Base-by-base conservation (phyloP, 139 green algal species). In the Chlorella sp. region DNA sequence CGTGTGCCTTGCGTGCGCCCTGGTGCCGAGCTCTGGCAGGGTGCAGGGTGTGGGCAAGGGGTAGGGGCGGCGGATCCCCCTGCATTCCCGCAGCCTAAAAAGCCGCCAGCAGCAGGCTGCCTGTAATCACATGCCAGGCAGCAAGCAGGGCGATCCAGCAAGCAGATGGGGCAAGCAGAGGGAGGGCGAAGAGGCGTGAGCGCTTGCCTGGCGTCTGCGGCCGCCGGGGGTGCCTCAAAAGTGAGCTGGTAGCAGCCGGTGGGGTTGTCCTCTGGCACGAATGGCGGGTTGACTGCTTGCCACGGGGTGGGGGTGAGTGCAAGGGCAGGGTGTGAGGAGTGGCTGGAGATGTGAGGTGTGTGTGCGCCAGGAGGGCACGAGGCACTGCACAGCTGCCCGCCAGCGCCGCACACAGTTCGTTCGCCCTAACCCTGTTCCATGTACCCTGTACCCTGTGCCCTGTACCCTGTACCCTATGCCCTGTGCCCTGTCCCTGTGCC, bases 181-280 rank as follows among this genome's bases (percentile, higher is more conserved):
- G 48, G 48, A 5, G 9, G 48, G 48, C 48, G 48, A 57, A 9
- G 48, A 57, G 48, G 7, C 14, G n/a, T n/a, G 21, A n/a, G 68
- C 4, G 7, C 83, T 28, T 32, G 26, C 64, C 73, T 86, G 71
- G 64, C 80, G 68, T 34, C 66, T 14, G 32, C 88, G 4, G 85
- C 75, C 2, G 37, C 71, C 0, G 84, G 80, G 0, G 94, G 92
- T 2, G 97, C 66, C 2, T 93, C 60, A 68, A 99, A 99, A 3
- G 18, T 85, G 60, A 91, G 91, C 21, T 94, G 93, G 90, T 98
- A 99, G 92, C 96, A 98, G 24, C 96, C 98, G 5, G 98, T 99
- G 57, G 98, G 97, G 91, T 99, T 99, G 57, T 95, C 92, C 12
- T 92, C 85, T 0, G 96, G 97, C 36, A 98, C 97, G 77, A 92